Conservation (phyloP, 164 flowering plant species). For the Paratinospora sagittata region DNA sequence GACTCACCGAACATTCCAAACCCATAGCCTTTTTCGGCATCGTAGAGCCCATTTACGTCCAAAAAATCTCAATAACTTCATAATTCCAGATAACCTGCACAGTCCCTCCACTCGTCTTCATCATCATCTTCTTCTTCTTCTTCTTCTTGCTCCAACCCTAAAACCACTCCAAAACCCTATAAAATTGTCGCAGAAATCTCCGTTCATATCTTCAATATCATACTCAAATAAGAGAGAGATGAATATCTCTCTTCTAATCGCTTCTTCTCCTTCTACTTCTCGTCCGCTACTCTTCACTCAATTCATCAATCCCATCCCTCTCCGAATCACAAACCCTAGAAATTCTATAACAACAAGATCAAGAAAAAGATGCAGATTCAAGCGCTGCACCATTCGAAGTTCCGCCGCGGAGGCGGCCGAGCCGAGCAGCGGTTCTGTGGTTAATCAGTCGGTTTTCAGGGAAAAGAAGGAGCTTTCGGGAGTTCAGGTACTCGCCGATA, state of each 20-base stretch:
- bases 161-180: background rate
- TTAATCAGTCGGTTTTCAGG: conserved; percentile 40
- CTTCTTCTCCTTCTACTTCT: conserved; percentile 21
- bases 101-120: no score
- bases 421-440: conserved; percentile 3
- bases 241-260: conserved; percentile 31
- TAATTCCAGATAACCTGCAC: background rate
- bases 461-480: conserved; percentile 59
- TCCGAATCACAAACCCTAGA: conserved; percentile 20
- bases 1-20: background rate
- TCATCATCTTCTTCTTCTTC: background rate
- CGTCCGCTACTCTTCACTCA: conserved; percentile 19
- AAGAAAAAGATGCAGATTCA: conserved; percentile 10
- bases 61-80: background rate
- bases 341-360: conserved; percentile 6
- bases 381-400: conserved; percentile 23
- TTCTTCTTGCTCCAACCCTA: background rate
- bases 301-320: conserved; percentile 24
- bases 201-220: background rate
- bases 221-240: conserved; percentile 20
- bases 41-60: background rate
- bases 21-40: background rate
- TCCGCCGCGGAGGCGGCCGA: conserved; percentile 21
- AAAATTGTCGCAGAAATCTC: background rate
- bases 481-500: conserved; percentile 47